These are phyloP conservation scores for Yamadazyma pseudoaaseri DNA, from an alignment of 1,139 yeast genomes.

Conservation along the genomic window DNA sequence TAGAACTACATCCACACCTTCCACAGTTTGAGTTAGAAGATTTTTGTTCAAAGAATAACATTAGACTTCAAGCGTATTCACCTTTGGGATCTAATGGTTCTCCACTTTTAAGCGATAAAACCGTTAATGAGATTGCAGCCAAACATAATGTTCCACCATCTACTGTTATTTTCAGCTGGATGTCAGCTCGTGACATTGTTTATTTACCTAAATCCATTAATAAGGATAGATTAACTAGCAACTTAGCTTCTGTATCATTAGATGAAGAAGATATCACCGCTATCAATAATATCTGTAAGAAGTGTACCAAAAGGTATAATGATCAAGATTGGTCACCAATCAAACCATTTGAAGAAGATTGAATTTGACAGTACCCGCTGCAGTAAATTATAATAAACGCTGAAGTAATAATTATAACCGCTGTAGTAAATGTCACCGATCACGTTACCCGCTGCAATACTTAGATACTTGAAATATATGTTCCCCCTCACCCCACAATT, in stretches of 20 bases:
- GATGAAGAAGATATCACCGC: conserved; percentile 51
- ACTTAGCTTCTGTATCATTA: conserved; percentile 51
- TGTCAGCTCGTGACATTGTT: conserved; percentile 60
- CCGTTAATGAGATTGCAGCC: conserved; percentile 51
- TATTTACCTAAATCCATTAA: conserved; percentile 76
- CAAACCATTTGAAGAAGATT: conserved; percentile 14
- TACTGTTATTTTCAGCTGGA: conserved; percentile 68
- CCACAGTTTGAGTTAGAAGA: conserved; percentile 56
- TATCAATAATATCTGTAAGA: conserved; percentile 42
- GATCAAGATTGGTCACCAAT: conserved; percentile 36
- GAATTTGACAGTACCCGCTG: too few species aligned
- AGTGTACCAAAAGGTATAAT: conserved; percentile 50
- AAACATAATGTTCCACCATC: conserved; percentile 57
- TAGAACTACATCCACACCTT: conserved; percentile 75
- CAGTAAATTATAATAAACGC: too few species aligned
- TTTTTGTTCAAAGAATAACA: conserved; percentile 48
- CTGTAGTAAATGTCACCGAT: too few species aligned
- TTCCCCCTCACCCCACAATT: too few species aligned
- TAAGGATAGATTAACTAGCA: conserved; percentile 55
- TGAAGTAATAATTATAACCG: too few species aligned
- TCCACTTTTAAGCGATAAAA: conserved; percentile 54
- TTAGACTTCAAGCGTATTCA: conserved; percentile 69
- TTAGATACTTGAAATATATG: too few species aligned
- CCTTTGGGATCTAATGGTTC: conserved; percentile 69
- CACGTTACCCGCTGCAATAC: too few species aligned